Evolutionary conservation across 768 basidiomycete species (phyloP).

Genomic region (Termitomyces sp.): DNA sequence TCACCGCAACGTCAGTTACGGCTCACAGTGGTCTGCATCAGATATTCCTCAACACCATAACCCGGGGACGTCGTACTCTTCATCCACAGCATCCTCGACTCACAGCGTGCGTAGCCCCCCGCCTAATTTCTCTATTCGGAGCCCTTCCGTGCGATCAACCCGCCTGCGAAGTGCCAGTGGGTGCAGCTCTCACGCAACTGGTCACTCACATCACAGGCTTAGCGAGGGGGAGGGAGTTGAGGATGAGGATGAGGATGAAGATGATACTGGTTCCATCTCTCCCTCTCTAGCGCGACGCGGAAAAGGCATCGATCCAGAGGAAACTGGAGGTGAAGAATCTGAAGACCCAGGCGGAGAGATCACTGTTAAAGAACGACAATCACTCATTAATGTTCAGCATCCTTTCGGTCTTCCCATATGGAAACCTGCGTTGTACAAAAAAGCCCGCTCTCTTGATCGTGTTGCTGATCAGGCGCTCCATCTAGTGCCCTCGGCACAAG

Average conservation of each 20-base stretch:
- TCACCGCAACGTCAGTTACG: constrained; percentile 42
- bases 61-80: constrained; percentile 66
- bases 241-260: constrained; percentile 30
- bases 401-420: constrained; percentile 99
- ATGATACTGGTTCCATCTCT: constrained; percentile 16
- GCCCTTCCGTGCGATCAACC: constrained; percentile 47
- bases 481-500: constrained; percentile 86
- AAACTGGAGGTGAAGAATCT: constrained; percentile 36
- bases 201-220: constrained; percentile 37
- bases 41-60: constrained; percentile 63
- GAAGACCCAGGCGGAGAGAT: constrained; percentile 49
- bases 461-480: constrained; percentile 95
- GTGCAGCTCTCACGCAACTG: constrained; percentile 49
- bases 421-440: constrained; percentile 99
- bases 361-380: constrained; percentile 93
- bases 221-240: constrained; percentile 52
- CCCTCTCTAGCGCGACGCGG: constrained; percentile 27
- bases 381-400: constrained; percentile 97
- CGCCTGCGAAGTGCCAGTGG: constrained; percentile 56
- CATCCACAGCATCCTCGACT: constrained; percentile 32
- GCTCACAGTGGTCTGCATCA: constrained; percentile 53
- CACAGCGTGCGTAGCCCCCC: constrained; percentile 41
- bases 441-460: constrained; percentile 92
- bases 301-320: constrained; percentile 35
- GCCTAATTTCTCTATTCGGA: constrained; percentile 42